Evolutionary conservation across 805 yeast species (phyloP).

Genomic region (Wickerhamiella qilinensis): DNA sequence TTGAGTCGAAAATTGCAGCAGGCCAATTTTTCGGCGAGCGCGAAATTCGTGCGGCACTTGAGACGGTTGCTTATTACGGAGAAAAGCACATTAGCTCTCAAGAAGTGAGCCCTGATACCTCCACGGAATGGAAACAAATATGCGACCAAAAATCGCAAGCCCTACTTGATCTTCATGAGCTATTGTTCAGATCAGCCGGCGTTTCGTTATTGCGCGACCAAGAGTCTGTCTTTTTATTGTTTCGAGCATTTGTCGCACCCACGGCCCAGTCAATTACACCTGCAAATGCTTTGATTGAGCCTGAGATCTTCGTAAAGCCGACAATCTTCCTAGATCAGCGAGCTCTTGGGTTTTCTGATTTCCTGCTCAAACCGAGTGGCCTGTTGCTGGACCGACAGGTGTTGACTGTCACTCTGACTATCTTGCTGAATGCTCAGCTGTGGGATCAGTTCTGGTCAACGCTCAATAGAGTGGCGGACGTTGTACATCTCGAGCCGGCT

Average conservation of each 20-base stretch:
- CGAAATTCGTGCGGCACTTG: conserved; percentile 18
- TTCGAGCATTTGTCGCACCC: conserved; percentile 15
- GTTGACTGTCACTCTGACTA: conserved; percentile 15
- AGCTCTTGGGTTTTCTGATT: conserved; percentile 5
- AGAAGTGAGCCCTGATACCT: conserved; percentile 5
- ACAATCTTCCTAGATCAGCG: conserved; percentile 7
- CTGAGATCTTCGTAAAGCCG: conserved; percentile 7
- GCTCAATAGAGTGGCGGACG: conserved; percentile 11
- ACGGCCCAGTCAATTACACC: conserved; percentile 10
- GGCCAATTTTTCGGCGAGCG: conserved; percentile 17
- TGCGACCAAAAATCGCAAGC: conserved; percentile 15
- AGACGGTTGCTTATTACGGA: conserved; percentile 17
- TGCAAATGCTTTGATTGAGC: conserved; percentile 12
- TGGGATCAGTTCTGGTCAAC: conserved; percentile 21
- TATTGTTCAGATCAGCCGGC: conserved; percentile 15
- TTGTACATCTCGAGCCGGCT: conserved; percentile 10
- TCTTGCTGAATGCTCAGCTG: conserved; percentile 15
- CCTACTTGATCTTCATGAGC: conserved; percentile 12
- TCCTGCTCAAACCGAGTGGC: conserved; percentile 5
- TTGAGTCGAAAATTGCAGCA: conserved; percentile 18
- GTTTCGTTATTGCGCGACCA: conserved; percentile 11
- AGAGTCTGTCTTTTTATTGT: conserved; percentile 14
- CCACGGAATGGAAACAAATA: conserved; percentile 10
- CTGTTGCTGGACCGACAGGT: conserved; percentile 7
- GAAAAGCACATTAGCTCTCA: conserved; percentile 12